Percentiles rank a stretch among this genome's conserved stretches.
Conservation (phyloP, 768 basidiomycete genomes). For the Pseudohyphozyma bogoriensis region DNA sequence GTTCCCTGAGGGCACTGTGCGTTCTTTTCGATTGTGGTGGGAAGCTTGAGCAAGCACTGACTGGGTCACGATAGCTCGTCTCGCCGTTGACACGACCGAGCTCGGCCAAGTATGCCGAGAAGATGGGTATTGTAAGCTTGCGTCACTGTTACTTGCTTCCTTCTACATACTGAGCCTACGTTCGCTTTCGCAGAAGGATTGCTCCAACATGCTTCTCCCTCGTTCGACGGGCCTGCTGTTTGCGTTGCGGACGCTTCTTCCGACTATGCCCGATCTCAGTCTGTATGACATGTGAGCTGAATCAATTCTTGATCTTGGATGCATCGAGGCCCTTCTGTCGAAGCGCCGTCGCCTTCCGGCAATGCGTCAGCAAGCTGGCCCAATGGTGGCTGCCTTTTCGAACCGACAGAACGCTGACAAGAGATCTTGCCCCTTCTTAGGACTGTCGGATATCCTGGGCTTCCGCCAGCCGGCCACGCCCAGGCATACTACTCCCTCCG, state of each 20-base stretch:
- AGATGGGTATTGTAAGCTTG: constrained; percentile 71
- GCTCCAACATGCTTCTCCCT: constrained; percentile 71
- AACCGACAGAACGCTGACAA: too few relatives aligned
- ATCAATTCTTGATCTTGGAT: too few relatives aligned
- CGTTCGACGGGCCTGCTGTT: constrained; percentile 85
- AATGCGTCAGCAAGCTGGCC: too few relatives aligned
- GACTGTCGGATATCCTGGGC: constrained; percentile 70
- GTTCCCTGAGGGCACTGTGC: constrained; percentile 81
- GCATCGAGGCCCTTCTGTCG: too few relatives aligned
- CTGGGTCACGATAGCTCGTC: constrained; percentile 57
- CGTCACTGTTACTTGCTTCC: neutral
- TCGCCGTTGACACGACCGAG: constrained; percentile 74
- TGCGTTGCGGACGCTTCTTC: constrained; percentile 66
- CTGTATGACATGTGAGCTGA: constrained; percentile 89
- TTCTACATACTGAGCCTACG: neutral
- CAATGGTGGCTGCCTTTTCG: too few relatives aligned
- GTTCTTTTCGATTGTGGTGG: constrained; percentile 46
- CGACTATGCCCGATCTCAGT: constrained; percentile 63
- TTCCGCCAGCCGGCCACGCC: constrained; percentile 24
- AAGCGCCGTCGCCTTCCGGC: too few relatives aligned
- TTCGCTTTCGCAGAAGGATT: constrained; percentile 53
- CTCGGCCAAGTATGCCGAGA: constrained; percentile 78
- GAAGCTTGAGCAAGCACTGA: constrained; percentile 68
- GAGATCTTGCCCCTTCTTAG: too few relatives aligned
- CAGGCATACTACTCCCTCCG: constrained; percentile 55